phyloP scores from a whole-genome alignment of 768 basidiomycete species.

The Phlegmacium glaucopus region DNA sequence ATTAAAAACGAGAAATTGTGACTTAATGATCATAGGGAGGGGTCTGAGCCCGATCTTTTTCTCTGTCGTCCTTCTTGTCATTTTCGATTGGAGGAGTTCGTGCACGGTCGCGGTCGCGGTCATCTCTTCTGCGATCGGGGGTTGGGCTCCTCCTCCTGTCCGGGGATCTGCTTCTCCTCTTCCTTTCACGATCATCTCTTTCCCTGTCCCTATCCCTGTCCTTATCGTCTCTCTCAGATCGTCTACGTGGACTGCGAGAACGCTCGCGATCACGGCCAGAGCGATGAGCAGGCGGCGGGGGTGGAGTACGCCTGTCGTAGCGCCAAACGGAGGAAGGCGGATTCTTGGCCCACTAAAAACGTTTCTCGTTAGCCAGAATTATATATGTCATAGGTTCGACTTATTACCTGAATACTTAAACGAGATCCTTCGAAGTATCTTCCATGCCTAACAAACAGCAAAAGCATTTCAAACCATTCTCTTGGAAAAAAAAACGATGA shows the following conservation, averaged over 20 bases:
- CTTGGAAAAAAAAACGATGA: background rate
- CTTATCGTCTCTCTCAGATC: slow-evolving; percentile 21
- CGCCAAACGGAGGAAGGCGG: slow-evolving; percentile 37
- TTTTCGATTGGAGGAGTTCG: slow-evolving; percentile 45
- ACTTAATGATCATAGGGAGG: slow-evolving; percentile 57
- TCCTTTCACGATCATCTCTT: slow-evolving; percentile 20
- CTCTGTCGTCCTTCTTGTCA: slow-evolving; percentile 24
- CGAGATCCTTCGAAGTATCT: slow-evolving; percentile 35
- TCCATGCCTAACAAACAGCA: slow-evolving; percentile 27
- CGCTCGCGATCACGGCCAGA: slow-evolving; percentile 24
- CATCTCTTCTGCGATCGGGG: slow-evolving; percentile 18
- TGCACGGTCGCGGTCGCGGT: slow-evolving; percentile 28
- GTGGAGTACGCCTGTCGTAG: slow-evolving; percentile 28
- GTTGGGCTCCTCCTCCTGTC: slow-evolving; percentile 19
- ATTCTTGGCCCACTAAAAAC: slow-evolving; percentile 35
- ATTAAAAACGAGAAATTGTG: background rate
- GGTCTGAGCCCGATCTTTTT: slow-evolving; percentile 52
- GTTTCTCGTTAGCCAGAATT: background rate
- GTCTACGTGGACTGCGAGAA: slow-evolving; percentile 26
- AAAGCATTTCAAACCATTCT: background rate
- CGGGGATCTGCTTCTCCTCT: slow-evolving; percentile 19
- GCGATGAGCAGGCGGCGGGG: slow-evolving; percentile 14
- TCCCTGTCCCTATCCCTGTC: slow-evolving; percentile 25
- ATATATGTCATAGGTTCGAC: background rate
- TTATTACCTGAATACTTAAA: slow-evolving; percentile 30